Evolutionary conservation across 2,329 filamentous ascomycete species (phyloP).

Genomic region (Sclerotinia sclerotiorum): DNA sequence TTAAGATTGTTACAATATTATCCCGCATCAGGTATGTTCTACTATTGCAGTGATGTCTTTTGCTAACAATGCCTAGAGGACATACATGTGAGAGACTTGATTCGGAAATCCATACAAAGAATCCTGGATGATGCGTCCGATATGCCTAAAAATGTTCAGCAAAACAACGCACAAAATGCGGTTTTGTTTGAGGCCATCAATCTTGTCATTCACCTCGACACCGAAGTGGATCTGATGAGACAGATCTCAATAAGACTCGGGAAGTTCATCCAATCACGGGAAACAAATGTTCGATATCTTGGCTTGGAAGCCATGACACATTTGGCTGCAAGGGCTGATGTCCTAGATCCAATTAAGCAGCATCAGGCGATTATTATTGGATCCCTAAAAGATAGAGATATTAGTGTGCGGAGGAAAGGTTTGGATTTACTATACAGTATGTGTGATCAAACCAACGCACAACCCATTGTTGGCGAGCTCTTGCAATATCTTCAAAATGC

Average conservation of each 20-base stretch:
- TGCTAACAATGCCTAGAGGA: constrained; percentile 63
- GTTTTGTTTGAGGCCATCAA: constrained; percentile 99
- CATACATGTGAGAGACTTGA: constrained; percentile 84
- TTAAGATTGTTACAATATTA: constrained; percentile 93
- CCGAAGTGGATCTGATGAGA: constrained; percentile 90
- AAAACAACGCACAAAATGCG: constrained; percentile 98
- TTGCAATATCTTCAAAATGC: constrained; percentile 93
- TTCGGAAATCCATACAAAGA: constrained; percentile 85
- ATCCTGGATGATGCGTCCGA: constrained; percentile 91
- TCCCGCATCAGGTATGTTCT: constrained; percentile 73
- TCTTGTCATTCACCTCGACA: constrained; percentile 95
- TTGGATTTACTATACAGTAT: constrained; percentile 98
- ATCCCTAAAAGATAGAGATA: constrained; percentile 91
- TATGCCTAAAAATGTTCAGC: constrained; percentile 95
- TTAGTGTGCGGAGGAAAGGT: constrained; percentile 93
- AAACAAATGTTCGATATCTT: constrained; percentile 96
- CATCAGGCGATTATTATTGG: constrained; percentile 96
- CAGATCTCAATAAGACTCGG: constrained; percentile 89
- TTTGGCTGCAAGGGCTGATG: constrained; percentile 89
- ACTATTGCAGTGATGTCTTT: constrained; percentile 1
- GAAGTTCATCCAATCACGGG: constrained; percentile 93
- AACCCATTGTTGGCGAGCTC: constrained; percentile 89
- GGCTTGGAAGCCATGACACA: constrained; percentile 98
- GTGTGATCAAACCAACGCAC: constrained; percentile 95
- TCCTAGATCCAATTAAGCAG: constrained; percentile 94